Conservation (phyloP, 1,284 basidiomycete genomes). For the Inonotus obliquus region DNA sequence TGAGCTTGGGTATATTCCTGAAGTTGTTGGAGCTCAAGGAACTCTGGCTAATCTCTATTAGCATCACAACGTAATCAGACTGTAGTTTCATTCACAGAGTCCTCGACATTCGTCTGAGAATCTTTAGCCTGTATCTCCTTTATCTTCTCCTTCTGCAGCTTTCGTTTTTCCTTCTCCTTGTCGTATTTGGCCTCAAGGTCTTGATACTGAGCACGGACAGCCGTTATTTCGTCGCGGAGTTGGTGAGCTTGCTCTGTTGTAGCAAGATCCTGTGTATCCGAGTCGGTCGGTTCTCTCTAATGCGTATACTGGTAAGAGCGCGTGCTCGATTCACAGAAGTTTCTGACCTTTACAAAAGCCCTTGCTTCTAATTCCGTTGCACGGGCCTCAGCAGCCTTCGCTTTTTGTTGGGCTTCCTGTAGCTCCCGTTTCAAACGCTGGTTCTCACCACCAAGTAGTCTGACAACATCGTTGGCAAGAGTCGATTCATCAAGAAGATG, state of each 20-base stretch:
- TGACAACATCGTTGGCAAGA: conserved; percentile 2
- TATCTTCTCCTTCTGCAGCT: not conserved
- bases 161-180: conserved; percentile 1
- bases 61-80: not conserved
- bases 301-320: not conserved
- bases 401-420: not conserved
- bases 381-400: not conserved
- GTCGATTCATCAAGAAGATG: not conserved
- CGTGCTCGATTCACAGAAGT: not conserved
- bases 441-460: not conserved
- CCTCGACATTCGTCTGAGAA: not conserved
- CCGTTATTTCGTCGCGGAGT: not conserved
- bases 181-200: not conserved
- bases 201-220: not conserved
- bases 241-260: not conserved
- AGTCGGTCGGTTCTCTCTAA: not conserved
- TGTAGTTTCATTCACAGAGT: not conserved
- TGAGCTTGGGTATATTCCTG: not conserved
- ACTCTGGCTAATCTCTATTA: not conserved
- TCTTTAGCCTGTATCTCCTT: not conserved
- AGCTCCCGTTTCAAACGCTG: conserved; percentile 8
- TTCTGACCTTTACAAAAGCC: not conserved
- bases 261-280: not conserved
- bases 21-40: not conserved
- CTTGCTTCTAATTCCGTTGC: not conserved